Evolutionary conservation across 192 early-diverging fungal species (phyloP), one percentile per base, ranked within the genome.

Genomic region (Funneliformis mosseae): DNA sequence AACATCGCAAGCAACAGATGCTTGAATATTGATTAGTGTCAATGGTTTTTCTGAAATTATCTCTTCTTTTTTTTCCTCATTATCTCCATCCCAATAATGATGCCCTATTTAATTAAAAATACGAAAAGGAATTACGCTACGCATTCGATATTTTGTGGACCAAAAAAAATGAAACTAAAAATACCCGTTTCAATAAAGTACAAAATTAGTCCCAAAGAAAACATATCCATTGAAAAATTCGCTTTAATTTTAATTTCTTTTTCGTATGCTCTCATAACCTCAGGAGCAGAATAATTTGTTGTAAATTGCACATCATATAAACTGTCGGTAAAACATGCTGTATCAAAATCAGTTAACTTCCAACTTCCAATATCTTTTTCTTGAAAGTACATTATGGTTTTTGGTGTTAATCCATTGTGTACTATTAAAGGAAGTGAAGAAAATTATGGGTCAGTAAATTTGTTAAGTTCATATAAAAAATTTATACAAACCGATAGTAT

Each of bases 311-410:
- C n/a, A n/a, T 41, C 4, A 72, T 11, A 21, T 4, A 8, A 38
- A 6, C 9, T 14, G 21, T 16, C 69, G 1, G 11, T 4, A 1
- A n/a, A 41, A 72, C 70, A 72, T 21, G 39, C 70, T 4, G 70
- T 6, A 33, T 11, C 11, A 45, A 71, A 71, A 71, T 41, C 41
- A 0, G 41, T 38, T 38, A 72, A 45, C 21, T 72, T 72, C 70
- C 69, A 71, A 9, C 38, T 43, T 71, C 11, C 69, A 18, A 14
- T 14, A 5, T 55, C 16, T 16, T 55, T 55, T 0, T 72, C 23
- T 11, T 72, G n/a, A 72, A 72, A 72, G 3, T 43, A 72, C 70
- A 72, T 45, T 72, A 45, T 72, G 21, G 42, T 45, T 72, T 45
- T 45, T 21, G 70, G 70, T 42, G 42, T 0, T 45, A 72, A 72